phyloP scores from a whole-genome alignment of 2,329 filamentous ascomycete species.

The Hypoxylon sp. region DNA sequence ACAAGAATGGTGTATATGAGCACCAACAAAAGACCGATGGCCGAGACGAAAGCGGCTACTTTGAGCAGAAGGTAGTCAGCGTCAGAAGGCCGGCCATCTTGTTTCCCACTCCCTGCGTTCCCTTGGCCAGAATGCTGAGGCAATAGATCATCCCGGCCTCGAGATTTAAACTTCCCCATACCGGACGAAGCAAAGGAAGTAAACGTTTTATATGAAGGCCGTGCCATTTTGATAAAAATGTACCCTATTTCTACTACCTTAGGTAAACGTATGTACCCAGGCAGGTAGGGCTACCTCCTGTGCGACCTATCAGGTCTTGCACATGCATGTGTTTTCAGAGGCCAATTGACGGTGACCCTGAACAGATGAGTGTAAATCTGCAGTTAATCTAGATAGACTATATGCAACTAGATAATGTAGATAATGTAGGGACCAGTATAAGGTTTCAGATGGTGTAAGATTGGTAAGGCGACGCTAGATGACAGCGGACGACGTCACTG shows the following conservation, averaged over 20 bases:
- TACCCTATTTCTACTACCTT: background rate
- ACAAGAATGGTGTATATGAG: conserved; percentile 29
- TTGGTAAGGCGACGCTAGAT: conserved; percentile 4
- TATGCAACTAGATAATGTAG: background rate
- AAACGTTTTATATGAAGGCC: conserved; percentile 29
- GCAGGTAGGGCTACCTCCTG: conserved; percentile 29
- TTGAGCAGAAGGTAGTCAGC: conserved; percentile 38
- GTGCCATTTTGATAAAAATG: conserved; percentile 20
- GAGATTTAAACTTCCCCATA: conserved; percentile 1
- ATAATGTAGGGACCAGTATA: background rate
- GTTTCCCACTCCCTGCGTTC: background rate
- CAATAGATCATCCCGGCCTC: conserved; percentile 10
- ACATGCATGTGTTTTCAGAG: conserved; percentile 8
- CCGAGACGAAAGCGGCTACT: conserved; percentile 38
- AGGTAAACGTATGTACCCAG: conserved; percentile 11
- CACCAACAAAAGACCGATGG: conserved; percentile 37
- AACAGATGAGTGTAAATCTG: conserved; percentile 3
- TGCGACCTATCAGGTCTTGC: conserved; percentile 18
- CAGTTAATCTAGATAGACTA: too few species aligned
- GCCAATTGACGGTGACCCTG: background rate
- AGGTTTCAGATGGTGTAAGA: background rate
- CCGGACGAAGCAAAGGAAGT: conserved; percentile 8
- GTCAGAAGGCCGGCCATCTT: conserved; percentile 22
- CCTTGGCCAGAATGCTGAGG: conserved; percentile 9
- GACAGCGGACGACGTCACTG: conserved; percentile 22